Base-by-base conservation (phyloP, 768 basidiomycete genomes). In the Kwoniella sp. region DNA sequence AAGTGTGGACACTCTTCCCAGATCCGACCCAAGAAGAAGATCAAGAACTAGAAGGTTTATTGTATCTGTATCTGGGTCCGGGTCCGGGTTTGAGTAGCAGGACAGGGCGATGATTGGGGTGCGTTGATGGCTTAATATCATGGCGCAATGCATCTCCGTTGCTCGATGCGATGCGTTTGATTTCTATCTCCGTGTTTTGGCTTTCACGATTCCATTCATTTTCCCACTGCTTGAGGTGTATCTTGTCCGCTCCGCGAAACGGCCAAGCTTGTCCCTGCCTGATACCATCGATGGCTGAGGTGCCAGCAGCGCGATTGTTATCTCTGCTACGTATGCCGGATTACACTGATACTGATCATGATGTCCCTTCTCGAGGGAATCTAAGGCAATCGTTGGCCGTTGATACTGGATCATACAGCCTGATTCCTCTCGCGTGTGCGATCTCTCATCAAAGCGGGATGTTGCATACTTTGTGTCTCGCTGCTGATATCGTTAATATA, bases 21-120 rank as follows among this genome's bases (percentile, higher is more conserved):
- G 73, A 79, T 83, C 76, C 80, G 82, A 67, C 82, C 82, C 66
- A 95, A 95, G 89, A 94, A 95, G 87, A 95, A 94, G 86, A 85
- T 93, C 83, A 93, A 92, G 88, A 71, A 75, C 66, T 76, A 67
- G 68, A 61, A 9, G 37, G 57, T 56, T 55, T 65, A 58, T 34
- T 59, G 53, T 61, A 28, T 38, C 57, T 58, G 51, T 12, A 62
- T 51, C 23, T 48, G 61, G 45, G 30, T 52, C 31, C 26, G n/a
- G 31, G 2, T 51, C 20, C 15, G 50, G 50, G 50, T 23, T 51
- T 23, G 50, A 25, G 11, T n/a, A n/a, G n/a, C 9, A 25, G 17
- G 26, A 25, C 50, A 26, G 15, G 41, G 41, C 50, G 25, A 25
- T 2, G 50, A 20, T 20, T 41, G 11, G 50, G 50, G 50, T 28